Evolutionary conservation across 805 yeast species (phyloP).

Genomic region (Hyphopichia homilentoma): DNA sequence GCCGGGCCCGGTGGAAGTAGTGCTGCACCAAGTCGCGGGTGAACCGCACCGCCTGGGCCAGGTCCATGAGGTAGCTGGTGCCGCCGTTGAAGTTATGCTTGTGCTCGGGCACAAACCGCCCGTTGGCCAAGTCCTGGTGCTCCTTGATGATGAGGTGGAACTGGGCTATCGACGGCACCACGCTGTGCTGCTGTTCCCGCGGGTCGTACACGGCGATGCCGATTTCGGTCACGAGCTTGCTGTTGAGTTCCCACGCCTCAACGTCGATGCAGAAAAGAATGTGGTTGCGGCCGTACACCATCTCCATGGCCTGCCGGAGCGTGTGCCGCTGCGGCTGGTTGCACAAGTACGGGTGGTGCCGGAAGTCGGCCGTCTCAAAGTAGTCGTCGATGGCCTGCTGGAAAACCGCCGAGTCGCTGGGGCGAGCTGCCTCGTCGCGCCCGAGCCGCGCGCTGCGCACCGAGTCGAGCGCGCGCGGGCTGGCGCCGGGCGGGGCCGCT

Average conservation of each 20-base stretch:
- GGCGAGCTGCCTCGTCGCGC: too few species aligned
- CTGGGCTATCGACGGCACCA: slow-evolving; percentile 39
- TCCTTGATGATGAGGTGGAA: slow-evolving; percentile 46
- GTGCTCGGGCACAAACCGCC: slow-evolving; percentile 53
- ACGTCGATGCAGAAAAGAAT: slow-evolving; percentile 49
- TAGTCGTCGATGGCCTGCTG: slow-evolving; percentile 4
- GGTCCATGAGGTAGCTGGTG: slow-evolving; percentile 38
- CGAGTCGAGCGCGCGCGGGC: too few species aligned
- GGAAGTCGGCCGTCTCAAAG: slow-evolving; percentile 1
- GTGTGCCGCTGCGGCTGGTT: slow-evolving; percentile 1
- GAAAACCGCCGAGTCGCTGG: neutral
- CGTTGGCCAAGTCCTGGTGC: slow-evolving; percentile 40
- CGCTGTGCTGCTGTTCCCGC: slow-evolving; percentile 33
- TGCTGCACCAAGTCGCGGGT: slow-evolving; percentile 42
- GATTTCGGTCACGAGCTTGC: slow-evolving; percentile 47
- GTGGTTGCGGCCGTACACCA: slow-evolving; percentile 16
- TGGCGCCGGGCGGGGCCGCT: too few species aligned
- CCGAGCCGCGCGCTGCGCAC: too few species aligned
- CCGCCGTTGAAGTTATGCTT: slow-evolving; percentile 50
- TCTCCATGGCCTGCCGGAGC: slow-evolving; percentile 9
- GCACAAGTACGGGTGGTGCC: slow-evolving; percentile 1
- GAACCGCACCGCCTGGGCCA: slow-evolving; percentile 31
- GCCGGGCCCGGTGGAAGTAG: slow-evolving; percentile 30
- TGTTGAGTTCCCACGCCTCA: slow-evolving; percentile 52
- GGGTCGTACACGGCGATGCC: slow-evolving; percentile 60